phyloP scores from a whole-genome alignment of 345 rosid species.

The Brassica juncea region DNA sequence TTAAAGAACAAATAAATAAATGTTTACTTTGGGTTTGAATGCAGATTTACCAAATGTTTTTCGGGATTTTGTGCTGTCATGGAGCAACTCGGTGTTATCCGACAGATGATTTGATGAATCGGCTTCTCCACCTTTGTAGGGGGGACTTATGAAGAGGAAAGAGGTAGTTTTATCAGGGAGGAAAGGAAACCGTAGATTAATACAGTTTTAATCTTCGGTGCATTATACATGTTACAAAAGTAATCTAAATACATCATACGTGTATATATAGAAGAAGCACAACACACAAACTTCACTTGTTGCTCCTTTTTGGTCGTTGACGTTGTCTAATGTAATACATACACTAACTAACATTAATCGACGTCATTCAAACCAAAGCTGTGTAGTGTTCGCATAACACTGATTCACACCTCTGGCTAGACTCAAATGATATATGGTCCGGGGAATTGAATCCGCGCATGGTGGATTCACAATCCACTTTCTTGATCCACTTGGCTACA shows the following conservation, averaged over 20 bases:
- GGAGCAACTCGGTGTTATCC: constrained; percentile 75
- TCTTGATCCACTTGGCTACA: too few relatives aligned
- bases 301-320: not conserved
- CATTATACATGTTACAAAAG: constrained; percentile 2
- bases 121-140: constrained; percentile 18
- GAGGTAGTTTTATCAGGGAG: constrained; percentile 14
- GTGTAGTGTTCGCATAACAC: constrained; percentile 7
- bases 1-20: too few relatives aligned
- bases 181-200: constrained; percentile 23
- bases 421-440: too few relatives aligned
- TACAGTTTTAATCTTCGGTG: constrained; percentile 30
- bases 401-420: not conserved
- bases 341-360: constrained; percentile 11
- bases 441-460: too few relatives aligned
- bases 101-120: constrained; percentile 53
- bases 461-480: too few relatives aligned
- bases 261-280: constrained; percentile 28
- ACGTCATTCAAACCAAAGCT: constrained; percentile 16
- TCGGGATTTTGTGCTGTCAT: constrained; percentile 72
- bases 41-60: constrained; percentile 80
- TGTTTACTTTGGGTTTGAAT: constrained; percentile 4
- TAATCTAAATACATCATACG: constrained; percentile 21
- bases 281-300: constrained; percentile 18
- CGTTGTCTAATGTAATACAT: constrained; percentile 28
- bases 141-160: constrained; percentile 10